These are phyloP conservation scores for Cucurbitaria berberidis DNA, from an alignment of 2,329 filamentous ascomycete species.

Conservation along the genomic window DNA sequence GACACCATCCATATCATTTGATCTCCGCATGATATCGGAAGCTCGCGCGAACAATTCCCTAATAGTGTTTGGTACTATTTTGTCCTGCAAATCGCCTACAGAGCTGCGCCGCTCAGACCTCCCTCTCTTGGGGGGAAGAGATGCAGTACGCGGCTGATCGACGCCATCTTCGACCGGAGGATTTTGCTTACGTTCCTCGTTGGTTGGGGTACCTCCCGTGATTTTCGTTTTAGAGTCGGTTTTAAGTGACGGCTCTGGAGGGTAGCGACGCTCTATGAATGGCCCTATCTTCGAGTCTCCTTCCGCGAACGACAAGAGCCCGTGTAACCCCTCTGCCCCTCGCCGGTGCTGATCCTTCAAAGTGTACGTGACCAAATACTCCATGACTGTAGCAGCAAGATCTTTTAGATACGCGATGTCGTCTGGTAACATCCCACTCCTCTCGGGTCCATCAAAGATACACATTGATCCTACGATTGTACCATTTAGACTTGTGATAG, in stretches of 20 bases:
- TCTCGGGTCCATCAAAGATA: slow-evolving; percentile 27
- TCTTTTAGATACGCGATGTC: slow-evolving; percentile 20
- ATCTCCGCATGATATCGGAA: slow-evolving; percentile 25
- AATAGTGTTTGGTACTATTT: slow-evolving; percentile 17
- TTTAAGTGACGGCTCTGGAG: neutral
- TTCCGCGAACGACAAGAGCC: slow-evolving; percentile 25
- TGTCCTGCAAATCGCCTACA: slow-evolving; percentile 20
- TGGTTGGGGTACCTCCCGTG: neutral
- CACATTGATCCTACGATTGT: slow-evolving; percentile 29
- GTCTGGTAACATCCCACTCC: slow-evolving; percentile 15
- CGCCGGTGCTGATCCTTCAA: slow-evolving; percentile 15
- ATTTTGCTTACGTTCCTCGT: neutral
- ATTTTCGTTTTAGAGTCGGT: neutral
- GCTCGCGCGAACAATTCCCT: slow-evolving; percentile 28
- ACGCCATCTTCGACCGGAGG: neutral
- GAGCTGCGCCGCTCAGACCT: neutral
- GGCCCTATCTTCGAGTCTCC: slow-evolving; percentile 9
- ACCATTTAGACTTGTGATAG: slow-evolving; percentile 22
- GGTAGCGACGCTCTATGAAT: neutral
- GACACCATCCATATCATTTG: slow-evolving; percentile 29
- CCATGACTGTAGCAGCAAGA: slow-evolving; percentile 23
- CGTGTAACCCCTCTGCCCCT: slow-evolving; percentile 24
- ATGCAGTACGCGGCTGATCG: neutral
- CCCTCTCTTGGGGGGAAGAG: neutral
- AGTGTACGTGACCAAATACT: slow-evolving; percentile 21